These are phyloP conservation scores for Benincasa hispida DNA, from an alignment of 306 rosid genomes.

Conservation along the genomic window DNA sequence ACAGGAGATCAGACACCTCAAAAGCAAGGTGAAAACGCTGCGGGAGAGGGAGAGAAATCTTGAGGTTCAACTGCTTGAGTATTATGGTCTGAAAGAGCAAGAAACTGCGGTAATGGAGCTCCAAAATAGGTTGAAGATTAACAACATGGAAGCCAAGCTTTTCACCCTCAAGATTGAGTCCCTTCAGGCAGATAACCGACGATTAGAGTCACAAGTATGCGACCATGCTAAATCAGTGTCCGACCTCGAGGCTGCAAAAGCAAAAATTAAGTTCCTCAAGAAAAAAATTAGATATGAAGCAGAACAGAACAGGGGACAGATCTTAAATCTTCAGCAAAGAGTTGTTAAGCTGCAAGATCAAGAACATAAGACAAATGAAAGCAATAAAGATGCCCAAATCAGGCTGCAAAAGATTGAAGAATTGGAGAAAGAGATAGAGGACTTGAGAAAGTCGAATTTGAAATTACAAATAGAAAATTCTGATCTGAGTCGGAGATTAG, in stretches of 20 bases:
- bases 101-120: constrained; percentile 75
- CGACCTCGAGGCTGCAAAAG: constrained; percentile 62
- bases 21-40: constrained; percentile 45
- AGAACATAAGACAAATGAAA: constrained; percentile 26
- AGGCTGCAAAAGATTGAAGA: constrained; percentile 38
- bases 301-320: constrained; percentile 57
- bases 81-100: constrained; percentile 78
- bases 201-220: constrained; percentile 38
- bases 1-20: constrained; percentile 50
- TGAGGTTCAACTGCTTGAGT: constrained; percentile 72
- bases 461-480: constrained; percentile 47
- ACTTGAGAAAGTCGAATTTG: constrained; percentile 36
- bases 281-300: constrained; percentile 63
- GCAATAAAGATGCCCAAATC: constrained; percentile 20
- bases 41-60: constrained; percentile 67
- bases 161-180: constrained; percentile 63
- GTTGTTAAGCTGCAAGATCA: constrained; percentile 53
- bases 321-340: constrained; percentile 43
- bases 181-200: constrained; percentile 48
- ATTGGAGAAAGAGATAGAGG: constrained; percentile 44
- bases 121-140: constrained; percentile 61
- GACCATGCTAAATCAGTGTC: constrained; percentile 35
- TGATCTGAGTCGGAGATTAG: constrained; percentile 58
- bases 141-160: constrained; percentile 66
- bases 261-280: constrained; percentile 52